Percentiles rank a stretch among this genome's conserved stretches.
phyloP scores from a whole-genome alignment of 768 basidiomycete species.

The Suillus weaverae region DNA sequence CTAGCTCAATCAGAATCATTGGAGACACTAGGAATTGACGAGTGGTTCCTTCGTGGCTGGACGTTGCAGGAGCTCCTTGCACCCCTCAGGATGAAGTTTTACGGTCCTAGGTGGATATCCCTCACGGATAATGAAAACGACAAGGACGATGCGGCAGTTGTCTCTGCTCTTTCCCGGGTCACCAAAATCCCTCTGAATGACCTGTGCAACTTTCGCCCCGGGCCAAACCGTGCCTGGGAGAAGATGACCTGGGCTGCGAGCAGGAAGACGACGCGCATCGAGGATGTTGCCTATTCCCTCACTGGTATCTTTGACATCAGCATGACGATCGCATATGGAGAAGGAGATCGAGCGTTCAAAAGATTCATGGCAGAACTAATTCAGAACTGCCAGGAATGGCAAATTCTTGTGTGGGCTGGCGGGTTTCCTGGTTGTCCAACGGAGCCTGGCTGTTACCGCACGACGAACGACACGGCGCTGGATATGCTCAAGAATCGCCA shows the following conservation, averaged over 20 bases:
- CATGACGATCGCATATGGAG: constrained; percentile 18
- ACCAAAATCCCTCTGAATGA: constrained; percentile 10
- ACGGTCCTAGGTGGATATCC: constrained; percentile 11
- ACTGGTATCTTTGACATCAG: constrained; percentile 16
- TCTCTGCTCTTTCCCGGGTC: background rate
- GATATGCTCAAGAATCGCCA: constrained; percentile 4
- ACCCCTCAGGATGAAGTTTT: constrained; percentile 16
- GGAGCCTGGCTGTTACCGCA: background rate
- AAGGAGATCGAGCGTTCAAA: constrained; percentile 17
- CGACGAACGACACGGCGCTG: background rate
- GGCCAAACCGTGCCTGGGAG: constrained; percentile 8
- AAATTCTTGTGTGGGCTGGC: constrained; percentile 8
- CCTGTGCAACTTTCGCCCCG: constrained; percentile 4
- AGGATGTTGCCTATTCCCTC: constrained; percentile 20
- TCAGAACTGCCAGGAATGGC: constrained; percentile 12
- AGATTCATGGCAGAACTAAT: constrained; percentile 13
- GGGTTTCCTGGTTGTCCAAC: constrained; percentile 1
- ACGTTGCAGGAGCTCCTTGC: constrained; percentile 17
- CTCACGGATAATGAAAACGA: constrained; percentile 4
- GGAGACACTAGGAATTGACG: constrained; percentile 1
- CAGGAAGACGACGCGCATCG: constrained; percentile 17
- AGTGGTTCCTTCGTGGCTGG: constrained; percentile 19
- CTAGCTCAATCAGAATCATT: constrained; percentile 1
- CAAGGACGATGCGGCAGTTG: constrained; percentile 4
- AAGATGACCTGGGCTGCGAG: constrained; percentile 16